Conservation (phyloP, 2,329 filamentous ascomycete species). For the Xylaria sp. region DNA sequence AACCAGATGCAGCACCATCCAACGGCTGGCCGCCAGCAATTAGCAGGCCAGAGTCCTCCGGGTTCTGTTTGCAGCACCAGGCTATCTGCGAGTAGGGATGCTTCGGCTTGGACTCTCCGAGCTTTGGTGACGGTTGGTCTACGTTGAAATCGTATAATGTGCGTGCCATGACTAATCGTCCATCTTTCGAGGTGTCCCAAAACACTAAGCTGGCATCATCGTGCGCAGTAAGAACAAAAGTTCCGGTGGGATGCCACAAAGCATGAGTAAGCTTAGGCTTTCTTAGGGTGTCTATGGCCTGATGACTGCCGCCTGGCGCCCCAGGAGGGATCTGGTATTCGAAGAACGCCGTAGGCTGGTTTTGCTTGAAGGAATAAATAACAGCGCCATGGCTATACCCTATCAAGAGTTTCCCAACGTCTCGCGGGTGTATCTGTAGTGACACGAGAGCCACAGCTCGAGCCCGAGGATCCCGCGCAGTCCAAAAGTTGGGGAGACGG, state of each 20-base stretch:
- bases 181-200: constrained; percentile 88
- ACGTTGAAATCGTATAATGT: constrained; percentile 80
- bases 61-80: constrained; percentile 95
- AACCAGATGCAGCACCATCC: constrained; percentile 74
- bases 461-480: constrained; percentile 74
- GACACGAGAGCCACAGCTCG: constrained; percentile 73
- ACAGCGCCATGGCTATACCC: constrained; percentile 91
- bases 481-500: constrained; percentile 89
- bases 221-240: constrained; percentile 86
- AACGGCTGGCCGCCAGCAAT: constrained; percentile 82
- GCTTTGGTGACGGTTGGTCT: constrained; percentile 69
- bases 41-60: constrained; percentile 90
- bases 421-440: constrained; percentile 86
- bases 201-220: constrained; percentile 93
- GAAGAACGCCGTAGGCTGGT: constrained; percentile 80
- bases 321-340: constrained; percentile 84
- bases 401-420: constrained; percentile 90
- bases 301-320: constrained; percentile 83
- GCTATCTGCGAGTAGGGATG: constrained; percentile 81
- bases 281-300: constrained; percentile 69
- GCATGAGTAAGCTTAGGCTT: constrained; percentile 83
- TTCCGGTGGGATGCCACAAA: constrained; percentile 94
- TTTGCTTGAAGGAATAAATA: constrained; percentile 95
- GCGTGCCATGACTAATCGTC: constrained; percentile 82
- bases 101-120: constrained; percentile 68